phyloP scores from a whole-genome alignment of 1,139 yeast species.

The Suhomyces choctaworum region DNA sequence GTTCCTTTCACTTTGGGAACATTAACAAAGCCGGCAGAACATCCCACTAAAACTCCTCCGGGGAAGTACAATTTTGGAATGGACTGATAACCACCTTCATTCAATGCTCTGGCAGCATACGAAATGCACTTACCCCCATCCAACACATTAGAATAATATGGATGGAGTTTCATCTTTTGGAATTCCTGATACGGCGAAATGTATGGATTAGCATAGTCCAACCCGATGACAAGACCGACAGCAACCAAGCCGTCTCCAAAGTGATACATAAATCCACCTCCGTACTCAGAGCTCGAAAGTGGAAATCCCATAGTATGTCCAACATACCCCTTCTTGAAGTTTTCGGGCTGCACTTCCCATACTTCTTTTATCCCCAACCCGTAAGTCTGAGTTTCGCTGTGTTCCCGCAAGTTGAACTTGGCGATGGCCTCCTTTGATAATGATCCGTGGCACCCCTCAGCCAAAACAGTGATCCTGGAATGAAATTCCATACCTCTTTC shows the following conservation, averaged over 20 bases:
- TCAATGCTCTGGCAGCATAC: constrained; percentile 92
- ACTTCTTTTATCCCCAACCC: constrained; percentile 95
- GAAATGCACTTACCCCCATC: constrained; percentile 90
- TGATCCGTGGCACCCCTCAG: constrained; percentile 98
- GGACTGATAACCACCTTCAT: constrained; percentile 94
- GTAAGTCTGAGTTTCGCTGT: constrained; percentile 79
- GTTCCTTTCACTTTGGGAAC: constrained; percentile 98
- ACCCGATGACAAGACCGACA: constrained; percentile 87
- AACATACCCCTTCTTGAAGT: constrained; percentile 79
- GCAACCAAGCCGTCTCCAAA: constrained; percentile 91
- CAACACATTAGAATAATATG: constrained; percentile 72
- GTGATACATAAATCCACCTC: constrained; percentile 97
- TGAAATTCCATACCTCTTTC: constrained; percentile 97
- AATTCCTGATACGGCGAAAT: constrained; percentile 94
- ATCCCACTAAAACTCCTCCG: constrained; percentile 93
- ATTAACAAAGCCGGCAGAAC: constrained; percentile 93
- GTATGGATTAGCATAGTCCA: constrained; percentile 93
- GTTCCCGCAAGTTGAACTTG: constrained; percentile 65
- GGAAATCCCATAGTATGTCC: constrained; percentile 91
- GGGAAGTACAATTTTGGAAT: constrained; percentile 90
- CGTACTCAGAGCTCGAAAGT: constrained; percentile 70
- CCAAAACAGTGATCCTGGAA: constrained; percentile 81
- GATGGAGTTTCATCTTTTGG: constrained; percentile 90
- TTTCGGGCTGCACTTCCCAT: constrained; percentile 91
- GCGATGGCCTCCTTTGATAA: constrained; percentile 73